Conservation (phyloP, 2,329 filamentous ascomycete genomes). For the Drechslerella stenobrocha region DNA sequence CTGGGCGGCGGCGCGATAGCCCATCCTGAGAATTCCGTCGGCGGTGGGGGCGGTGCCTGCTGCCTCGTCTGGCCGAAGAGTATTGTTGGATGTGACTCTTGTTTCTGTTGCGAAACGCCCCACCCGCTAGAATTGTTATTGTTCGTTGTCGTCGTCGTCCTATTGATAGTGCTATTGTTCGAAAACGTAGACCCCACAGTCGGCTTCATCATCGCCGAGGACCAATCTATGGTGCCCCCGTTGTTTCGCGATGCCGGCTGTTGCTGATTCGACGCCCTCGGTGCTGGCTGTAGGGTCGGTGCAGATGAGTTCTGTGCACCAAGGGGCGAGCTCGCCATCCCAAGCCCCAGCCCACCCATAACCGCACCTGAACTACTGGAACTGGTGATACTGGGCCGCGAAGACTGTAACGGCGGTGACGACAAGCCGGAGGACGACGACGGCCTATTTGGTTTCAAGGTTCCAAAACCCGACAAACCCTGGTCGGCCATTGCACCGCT, state of each 20-base stretch:
- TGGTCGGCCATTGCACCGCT: conserved; percentile 42
- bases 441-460: conserved; percentile 27
- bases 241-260: conserved; percentile 18
- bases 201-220: conserved; percentile 42
- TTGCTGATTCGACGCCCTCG: conserved; percentile 8
- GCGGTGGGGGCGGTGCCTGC: conserved; percentile 44
- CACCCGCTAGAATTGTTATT: conserved; percentile 16
- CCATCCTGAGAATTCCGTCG: conserved; percentile 52
- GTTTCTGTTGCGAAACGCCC: conserved; percentile 41
- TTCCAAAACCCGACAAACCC: conserved; percentile 22
- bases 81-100: conserved; percentile 48
- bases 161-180: conserved; percentile 13
- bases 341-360: conserved; percentile 39
- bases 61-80: conserved; percentile 50
- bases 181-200: conserved; percentile 13
- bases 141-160: conserved; percentile 16
- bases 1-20: conserved; percentile 56
- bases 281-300: conserved; percentile 40
- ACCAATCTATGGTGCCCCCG: conserved; percentile 50
- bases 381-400: conserved; percentile 34
- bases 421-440: background rate
- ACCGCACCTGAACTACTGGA: conserved; percentile 31
- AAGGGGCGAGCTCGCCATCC: conserved; percentile 44
- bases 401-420: conserved; percentile 48
- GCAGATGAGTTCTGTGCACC: conserved; percentile 19